phyloP scores from a whole-genome alignment of 495 filamentous ascomycete genomes.

The Hypoxylon fragiforme region DNA sequence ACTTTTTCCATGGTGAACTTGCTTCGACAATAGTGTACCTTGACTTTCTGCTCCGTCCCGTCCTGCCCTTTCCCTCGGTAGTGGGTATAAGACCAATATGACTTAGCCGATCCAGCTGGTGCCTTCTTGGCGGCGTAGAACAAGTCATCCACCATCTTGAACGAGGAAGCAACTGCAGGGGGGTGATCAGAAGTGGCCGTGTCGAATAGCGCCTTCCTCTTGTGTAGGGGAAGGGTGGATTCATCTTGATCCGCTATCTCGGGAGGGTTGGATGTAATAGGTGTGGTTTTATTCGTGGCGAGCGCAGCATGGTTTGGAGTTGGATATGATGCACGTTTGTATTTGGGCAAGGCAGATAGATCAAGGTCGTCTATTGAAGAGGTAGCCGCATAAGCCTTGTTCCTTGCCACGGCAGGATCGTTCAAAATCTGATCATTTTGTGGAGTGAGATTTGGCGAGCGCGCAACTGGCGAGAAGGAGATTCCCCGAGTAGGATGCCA shows the following conservation, averaged over 20 bases:
- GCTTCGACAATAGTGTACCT: constrained; percentile 76
- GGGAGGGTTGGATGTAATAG: neutral
- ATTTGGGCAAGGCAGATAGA: constrained; percentile 3
- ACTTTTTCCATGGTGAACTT: constrained; percentile 67
- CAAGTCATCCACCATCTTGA: constrained; percentile 48
- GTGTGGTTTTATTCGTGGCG: neutral
- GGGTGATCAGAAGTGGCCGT: constrained; percentile 14
- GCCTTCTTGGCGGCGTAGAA: constrained; percentile 51
- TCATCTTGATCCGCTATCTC: constrained; percentile 14
- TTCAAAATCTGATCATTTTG: constrained; percentile 8
- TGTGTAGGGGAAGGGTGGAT: neutral
- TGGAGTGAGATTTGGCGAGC: constrained; percentile 15
- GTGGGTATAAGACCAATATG: constrained; percentile 68
- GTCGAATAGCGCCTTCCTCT: constrained; percentile 1
- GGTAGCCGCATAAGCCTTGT: neutral
- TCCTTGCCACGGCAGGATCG: neutral
- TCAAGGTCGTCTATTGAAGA: neutral
- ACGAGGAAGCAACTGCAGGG: constrained; percentile 44
- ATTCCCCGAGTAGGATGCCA: constrained; percentile 49
- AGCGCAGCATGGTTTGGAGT: neutral
- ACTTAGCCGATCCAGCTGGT: constrained; percentile 43
- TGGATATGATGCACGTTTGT: constrained; percentile 1
- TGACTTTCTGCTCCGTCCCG: constrained; percentile 47
- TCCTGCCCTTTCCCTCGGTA: constrained; percentile 55
- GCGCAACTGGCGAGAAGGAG: constrained; percentile 36